phyloP scores from a whole-genome alignment of 768 basidiomycete species.

The Boletus tylopilopsis region DNA sequence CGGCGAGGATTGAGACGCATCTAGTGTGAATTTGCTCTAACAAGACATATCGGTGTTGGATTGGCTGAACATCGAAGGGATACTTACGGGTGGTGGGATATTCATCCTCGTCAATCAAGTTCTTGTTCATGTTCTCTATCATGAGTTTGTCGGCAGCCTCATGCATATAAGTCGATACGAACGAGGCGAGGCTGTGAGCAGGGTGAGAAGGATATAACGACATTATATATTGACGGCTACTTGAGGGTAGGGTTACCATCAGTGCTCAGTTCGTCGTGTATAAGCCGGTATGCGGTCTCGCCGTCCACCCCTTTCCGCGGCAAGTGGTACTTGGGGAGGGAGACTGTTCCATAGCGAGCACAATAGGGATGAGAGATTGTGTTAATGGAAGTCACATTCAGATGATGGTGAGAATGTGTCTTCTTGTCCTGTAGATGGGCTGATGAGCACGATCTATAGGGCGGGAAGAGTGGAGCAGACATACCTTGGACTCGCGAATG shows the following conservation, averaged over 20 bases:
- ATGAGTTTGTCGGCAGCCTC: conserved; percentile 50
- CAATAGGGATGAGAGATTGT: conserved; percentile 47
- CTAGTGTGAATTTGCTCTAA: conserved; percentile 43
- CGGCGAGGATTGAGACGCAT: conserved; percentile 54
- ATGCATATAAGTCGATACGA: conserved; percentile 67
- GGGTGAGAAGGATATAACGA: background rate
- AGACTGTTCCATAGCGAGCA: conserved; percentile 60
- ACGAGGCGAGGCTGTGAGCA: conserved; percentile 48
- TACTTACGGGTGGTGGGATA: conserved; percentile 54
- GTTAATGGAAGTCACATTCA: conserved; percentile 34
- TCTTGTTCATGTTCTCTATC: conserved; percentile 63
- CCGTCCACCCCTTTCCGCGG: conserved; percentile 57
- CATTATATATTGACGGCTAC: conserved; percentile 3
- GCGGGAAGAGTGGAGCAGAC: background rate
- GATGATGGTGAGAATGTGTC: conserved; percentile 27
- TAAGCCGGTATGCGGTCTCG: conserved; percentile 51
- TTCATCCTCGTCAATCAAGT: conserved; percentile 68
- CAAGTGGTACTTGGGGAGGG: conserved; percentile 67
- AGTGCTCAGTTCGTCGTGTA: conserved; percentile 60
- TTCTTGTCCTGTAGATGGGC: conserved; percentile 44
- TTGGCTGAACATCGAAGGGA: background rate
- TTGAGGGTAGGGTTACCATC: conserved; percentile 57
- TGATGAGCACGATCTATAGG: background rate
- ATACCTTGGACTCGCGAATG: conserved; percentile 53
- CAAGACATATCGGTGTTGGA: background rate